Percentiles rank a stretch among this genome's conserved stretches.
Conservation (phyloP, 2,329 filamentous ascomycete species). For the Fusarium siculi region DNA sequence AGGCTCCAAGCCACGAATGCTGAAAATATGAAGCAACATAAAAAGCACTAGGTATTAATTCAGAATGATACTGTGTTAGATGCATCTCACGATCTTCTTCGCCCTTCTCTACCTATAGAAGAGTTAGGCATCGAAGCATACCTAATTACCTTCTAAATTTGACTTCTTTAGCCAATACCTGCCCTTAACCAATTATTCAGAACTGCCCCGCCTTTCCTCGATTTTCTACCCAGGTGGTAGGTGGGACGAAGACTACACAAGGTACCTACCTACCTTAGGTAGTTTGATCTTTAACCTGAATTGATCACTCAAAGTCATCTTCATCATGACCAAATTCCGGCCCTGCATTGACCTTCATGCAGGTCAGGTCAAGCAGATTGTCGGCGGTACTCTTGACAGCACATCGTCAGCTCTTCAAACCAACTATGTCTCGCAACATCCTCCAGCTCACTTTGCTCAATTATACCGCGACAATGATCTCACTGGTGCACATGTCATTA, state of each 20-base stretch:
- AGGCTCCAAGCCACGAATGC: not conserved
- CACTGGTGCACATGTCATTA: slow-evolving; percentile 90
- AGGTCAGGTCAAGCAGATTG: slow-evolving; percentile 98
- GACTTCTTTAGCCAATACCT: not conserved
- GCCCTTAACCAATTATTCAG: not conserved
- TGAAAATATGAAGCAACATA: not conserved
- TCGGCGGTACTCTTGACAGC: slow-evolving; percentile 88
- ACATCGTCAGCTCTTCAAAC: slow-evolving; percentile 77
- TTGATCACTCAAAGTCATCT: not conserved
- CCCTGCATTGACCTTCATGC: slow-evolving; percentile 98
- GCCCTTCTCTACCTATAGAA: not conserved
- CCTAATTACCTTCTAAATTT: not conserved
- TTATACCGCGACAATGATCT: slow-evolving; percentile 83
- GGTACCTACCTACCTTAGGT: too few species aligned
- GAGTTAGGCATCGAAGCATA: too few species aligned
- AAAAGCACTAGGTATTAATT: not conserved
- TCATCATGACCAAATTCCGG: slow-evolving; percentile 87
- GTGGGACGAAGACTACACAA: not conserved
- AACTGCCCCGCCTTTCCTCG: slow-evolving; percentile 32
- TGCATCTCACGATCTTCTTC: not conserved
- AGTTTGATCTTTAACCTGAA: slow-evolving; percentile 8
- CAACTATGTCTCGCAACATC: slow-evolving; percentile 89
- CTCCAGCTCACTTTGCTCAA: slow-evolving; percentile 81
- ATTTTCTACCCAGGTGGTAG: slow-evolving; percentile 22
- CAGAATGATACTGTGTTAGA: not conserved